These are phyloP conservation scores for Entomortierella lignicola DNA, from an alignment of 192 early-diverging fungal genomes.

Conservation along the genomic window DNA sequence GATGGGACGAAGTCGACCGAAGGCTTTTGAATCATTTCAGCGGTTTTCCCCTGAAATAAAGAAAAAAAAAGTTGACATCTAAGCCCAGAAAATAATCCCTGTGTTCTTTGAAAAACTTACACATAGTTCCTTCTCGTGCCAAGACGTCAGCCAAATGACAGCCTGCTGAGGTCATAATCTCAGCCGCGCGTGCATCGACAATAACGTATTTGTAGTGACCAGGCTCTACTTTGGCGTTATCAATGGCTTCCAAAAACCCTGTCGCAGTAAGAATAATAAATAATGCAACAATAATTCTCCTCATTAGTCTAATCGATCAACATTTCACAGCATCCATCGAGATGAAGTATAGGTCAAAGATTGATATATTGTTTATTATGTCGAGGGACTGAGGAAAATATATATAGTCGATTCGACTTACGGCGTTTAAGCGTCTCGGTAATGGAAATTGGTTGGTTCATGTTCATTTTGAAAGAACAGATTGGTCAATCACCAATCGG, in stretches of 20 bases:
- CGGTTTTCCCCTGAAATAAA: too few relatives aligned
- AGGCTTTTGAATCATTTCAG: too few relatives aligned
- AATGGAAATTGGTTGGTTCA: conserved; percentile 54
- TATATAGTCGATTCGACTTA: conserved; percentile 25
- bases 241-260: conserved; percentile 53
- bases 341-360: not conserved
- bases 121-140: conserved; percentile 71
- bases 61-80: not conserved
- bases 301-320: not conserved
- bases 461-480: not conserved
- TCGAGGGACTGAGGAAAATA: not conserved
- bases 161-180: conserved; percentile 73
- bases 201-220: conserved; percentile 87
- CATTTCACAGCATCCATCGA: not conserved
- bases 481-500: not conserved
- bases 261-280: not conserved
- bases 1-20: too few relatives aligned
- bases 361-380: not conserved
- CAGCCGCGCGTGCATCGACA: conserved; percentile 75
- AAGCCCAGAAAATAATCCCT: not conserved
- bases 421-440: conserved; percentile 53
- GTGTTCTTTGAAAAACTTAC: conserved; percentile 49
- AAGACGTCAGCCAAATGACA: conserved; percentile 78
- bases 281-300: too few relatives aligned
- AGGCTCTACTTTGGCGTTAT: conserved; percentile 57